phyloP scores from a whole-genome alignment of 108 stramenopile species.

The Parietichytrium sp. region DNA sequence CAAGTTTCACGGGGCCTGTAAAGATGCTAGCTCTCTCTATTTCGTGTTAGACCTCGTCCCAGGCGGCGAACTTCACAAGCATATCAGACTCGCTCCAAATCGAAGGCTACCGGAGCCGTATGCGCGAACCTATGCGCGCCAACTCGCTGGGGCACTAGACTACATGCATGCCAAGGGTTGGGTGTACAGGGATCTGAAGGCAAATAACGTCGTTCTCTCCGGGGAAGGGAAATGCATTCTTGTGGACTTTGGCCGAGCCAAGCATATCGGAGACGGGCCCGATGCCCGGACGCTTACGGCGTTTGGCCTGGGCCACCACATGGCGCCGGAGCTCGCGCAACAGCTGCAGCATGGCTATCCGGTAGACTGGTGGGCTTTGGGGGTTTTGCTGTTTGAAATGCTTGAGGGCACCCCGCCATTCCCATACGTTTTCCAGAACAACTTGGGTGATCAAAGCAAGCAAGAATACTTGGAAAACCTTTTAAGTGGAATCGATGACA shows the following conservation, averaged over 20 bases:
- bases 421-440: constrained; percentile 1
- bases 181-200: constrained; percentile 7
- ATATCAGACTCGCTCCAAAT: not conserved
- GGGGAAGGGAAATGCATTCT: not conserved
- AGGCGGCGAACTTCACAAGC: not conserved
- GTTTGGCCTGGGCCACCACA: constrained; percentile 16
- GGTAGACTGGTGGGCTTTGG: not conserved
- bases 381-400: not conserved
- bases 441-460: not conserved
- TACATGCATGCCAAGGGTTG: not conserved
- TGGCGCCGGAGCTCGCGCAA: constrained; percentile 1
- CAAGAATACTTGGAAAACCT: too few relatives aligned
- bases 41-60: not conserved
- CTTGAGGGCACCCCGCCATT: not conserved
- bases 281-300: not conserved
- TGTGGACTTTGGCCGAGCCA: constrained; percentile 18
- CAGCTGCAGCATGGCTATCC: not conserved
- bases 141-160: not conserved
- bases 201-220: not conserved
- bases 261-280: not conserved
- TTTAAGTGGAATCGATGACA: too few relatives aligned
- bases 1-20: not conserved
- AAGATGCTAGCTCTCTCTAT: not conserved
- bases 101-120: not conserved
- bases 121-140: not conserved